Percentiles rank a stretch among this genome's conserved stretches.
phyloP scores from a whole-genome alignment of 371 early-diverging fungal genomes.

The Syncephalis fuscata region DNA sequence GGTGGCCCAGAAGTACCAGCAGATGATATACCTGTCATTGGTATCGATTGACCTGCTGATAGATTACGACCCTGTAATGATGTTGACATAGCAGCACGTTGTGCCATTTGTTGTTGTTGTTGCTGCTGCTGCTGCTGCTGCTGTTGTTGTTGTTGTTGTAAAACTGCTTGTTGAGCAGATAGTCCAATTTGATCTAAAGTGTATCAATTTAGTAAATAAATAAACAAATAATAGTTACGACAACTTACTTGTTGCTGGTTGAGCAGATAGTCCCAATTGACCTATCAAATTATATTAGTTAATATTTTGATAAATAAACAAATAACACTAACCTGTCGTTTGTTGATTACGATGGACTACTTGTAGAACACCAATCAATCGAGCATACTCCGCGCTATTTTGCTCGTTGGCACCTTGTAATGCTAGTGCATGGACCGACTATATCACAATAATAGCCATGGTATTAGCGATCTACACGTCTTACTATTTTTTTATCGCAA shows the following conservation, averaged over 20 bases:
- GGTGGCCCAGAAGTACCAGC: not conserved
- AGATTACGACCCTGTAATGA: not conserved
- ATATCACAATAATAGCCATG: not conserved
- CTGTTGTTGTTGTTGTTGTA: conserved; percentile 16
- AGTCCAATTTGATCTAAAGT: conserved; percentile 2
- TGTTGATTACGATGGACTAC: conserved; percentile 21
- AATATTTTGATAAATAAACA: no score
- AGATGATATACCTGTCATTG: not conserved
- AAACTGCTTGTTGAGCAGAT: not conserved
- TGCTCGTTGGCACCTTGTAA: conserved; percentile 50
- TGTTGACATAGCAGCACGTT: conserved; percentile 4
- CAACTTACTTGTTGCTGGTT: no score
- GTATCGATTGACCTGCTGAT: not conserved
- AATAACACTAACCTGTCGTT: no score
- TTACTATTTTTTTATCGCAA: no score
- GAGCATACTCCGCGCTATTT: conserved; percentile 44
- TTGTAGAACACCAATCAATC: conserved; percentile 40
- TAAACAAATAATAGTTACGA: not conserved
- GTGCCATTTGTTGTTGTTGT: conserved; percentile 11
- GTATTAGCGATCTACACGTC: no score
- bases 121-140: conserved; percentile 8
- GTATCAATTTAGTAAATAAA: not conserved
- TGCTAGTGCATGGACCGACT: conserved; percentile 10
- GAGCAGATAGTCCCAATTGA: no score
- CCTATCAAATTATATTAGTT: no score